Evolutionary conservation across 148 eudicot species (phyloP), one percentile per base, ranked within the genome.

Genomic region (Vaccinium myrtillus): DNA sequence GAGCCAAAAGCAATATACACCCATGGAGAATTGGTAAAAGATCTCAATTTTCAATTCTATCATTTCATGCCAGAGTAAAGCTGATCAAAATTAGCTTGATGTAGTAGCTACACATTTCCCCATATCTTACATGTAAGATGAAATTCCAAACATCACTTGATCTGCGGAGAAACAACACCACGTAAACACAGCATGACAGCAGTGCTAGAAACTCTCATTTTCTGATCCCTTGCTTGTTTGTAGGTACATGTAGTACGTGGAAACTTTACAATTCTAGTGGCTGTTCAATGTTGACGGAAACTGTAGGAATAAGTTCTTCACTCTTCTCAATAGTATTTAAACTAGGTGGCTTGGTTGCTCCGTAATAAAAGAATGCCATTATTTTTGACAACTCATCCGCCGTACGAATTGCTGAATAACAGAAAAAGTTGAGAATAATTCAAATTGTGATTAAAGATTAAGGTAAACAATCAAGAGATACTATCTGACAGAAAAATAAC

Each of bases 361-460:
- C 99, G 70, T 89, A 97, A 76, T 97, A 97, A 79, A 92, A 97
- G 93, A 89, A 97, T 5, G 99, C 99, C 99, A 97, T 97, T 50
- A 97, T 90, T 90, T 95, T 97, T 27, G 99, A 94, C 83, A 97
- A 84, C 81, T 97, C 96, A 77, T 94, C 93, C 58, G 98, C 98
- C 70, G 95, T 88, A 87, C 96, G 90, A 23, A 81, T 87, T 21
- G 58, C 99, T 97, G 93, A 82, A 82, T 81, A 81, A 36, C 70
- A 78, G 21, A 70, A 81, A 19, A 82, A 58, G 61, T 71, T 7
- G 39, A 25, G 21, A 78, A 67, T 48, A 61, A 49, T 5, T 50
- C 18, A 8, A 46, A 10, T 11, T 19, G 19, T 50, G 51, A 25
- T 15, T 76, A 21, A 86, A n/a, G 27, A n/a, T n/a, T 19, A 14